These are phyloP conservation scores for Diplocarpon rosae DNA, from an alignment of 2,329 filamentous ascomycete genomes.

Conservation along the genomic window DNA sequence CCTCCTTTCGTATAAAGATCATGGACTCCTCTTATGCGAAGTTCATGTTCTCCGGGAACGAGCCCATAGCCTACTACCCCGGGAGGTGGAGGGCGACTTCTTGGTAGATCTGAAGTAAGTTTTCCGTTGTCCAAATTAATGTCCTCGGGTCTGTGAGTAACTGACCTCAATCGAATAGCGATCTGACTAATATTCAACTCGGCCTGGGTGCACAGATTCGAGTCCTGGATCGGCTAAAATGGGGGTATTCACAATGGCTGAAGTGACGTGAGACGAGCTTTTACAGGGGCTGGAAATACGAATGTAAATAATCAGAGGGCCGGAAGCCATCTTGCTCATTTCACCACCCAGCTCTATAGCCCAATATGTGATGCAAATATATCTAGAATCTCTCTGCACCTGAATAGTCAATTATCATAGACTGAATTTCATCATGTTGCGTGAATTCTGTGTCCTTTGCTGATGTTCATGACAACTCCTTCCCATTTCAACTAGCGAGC, in stretches of 20 bases:
- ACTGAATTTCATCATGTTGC: too few relatives aligned
- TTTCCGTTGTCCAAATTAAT: neutral
- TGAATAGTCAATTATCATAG: too few relatives aligned
- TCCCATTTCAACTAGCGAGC: conserved; percentile 9
- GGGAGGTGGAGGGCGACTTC: conserved; percentile 71
- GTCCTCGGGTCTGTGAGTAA: neutral
- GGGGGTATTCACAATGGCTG: conserved; percentile 79
- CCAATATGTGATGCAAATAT: too few relatives aligned
- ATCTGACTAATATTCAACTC: conserved; percentile 69
- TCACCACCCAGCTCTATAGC: too few relatives aligned
- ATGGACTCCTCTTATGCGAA: conserved; percentile 82
- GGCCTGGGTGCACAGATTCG: conserved; percentile 68
- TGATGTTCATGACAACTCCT: conserved; percentile 4
- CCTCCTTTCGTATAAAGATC: conserved; percentile 81
- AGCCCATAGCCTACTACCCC: conserved; percentile 56
- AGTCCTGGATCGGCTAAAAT: conserved; percentile 73
- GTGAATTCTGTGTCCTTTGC: neutral
- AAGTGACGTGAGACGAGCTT: conserved; percentile 14
- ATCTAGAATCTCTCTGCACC: too few relatives aligned
- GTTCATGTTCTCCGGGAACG: conserved; percentile 70
- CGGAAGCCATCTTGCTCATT: too few relatives aligned
- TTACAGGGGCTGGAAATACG: too few relatives aligned
- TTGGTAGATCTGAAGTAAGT: conserved; percentile 61
- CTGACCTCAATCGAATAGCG: conserved; percentile 26
- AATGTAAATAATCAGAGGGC: too few relatives aligned